Evolutionary conservation across 2,329 filamentous ascomycete species (phyloP).

Genomic region (Fusarium musae): DNA sequence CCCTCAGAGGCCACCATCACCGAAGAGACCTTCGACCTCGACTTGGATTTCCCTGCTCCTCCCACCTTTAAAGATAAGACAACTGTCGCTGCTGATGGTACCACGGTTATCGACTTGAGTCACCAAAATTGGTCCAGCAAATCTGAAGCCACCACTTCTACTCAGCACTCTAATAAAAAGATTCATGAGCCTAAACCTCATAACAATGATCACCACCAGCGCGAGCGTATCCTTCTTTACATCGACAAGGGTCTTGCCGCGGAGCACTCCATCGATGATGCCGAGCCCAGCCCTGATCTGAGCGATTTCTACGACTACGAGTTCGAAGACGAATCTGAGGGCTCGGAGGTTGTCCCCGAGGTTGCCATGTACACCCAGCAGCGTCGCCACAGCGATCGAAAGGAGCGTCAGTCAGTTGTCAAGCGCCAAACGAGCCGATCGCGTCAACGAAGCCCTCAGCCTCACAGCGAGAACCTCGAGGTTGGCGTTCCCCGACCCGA

Average conservation of each 20-base stretch:
- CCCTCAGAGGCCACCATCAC: constrained; percentile 47
- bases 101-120: constrained; percentile 40
- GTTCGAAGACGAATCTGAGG: constrained; percentile 45
- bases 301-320: constrained; percentile 55
- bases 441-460: constrained; percentile 1
- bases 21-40: constrained; percentile 48
- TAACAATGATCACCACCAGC: constrained; percentile 28
- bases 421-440: constrained; percentile 28
- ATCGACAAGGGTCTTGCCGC: constrained; percentile 44
- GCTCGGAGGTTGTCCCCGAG: constrained; percentile 29
- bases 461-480: constrained; percentile 25
- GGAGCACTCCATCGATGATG: constrained; percentile 39
- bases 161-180: constrained; percentile 25
- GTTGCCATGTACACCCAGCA: constrained; percentile 29
- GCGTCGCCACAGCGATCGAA: constrained; percentile 18
- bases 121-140: constrained; percentile 5
- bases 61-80: constrained; percentile 45
- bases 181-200: constrained; percentile 11
- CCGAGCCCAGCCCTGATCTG: constrained; percentile 51
- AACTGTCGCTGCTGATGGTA: constrained; percentile 40
- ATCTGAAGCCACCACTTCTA: not conserved
- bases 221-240: constrained; percentile 45
- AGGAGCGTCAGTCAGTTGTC: constrained; percentile 12
- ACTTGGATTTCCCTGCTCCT: constrained; percentile 51
- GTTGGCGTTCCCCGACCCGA: constrained; percentile 54